These are phyloP conservation scores for Medicago arabica DNA, from an alignment of 306 rosid species.

Conservation along the genomic window DNA sequence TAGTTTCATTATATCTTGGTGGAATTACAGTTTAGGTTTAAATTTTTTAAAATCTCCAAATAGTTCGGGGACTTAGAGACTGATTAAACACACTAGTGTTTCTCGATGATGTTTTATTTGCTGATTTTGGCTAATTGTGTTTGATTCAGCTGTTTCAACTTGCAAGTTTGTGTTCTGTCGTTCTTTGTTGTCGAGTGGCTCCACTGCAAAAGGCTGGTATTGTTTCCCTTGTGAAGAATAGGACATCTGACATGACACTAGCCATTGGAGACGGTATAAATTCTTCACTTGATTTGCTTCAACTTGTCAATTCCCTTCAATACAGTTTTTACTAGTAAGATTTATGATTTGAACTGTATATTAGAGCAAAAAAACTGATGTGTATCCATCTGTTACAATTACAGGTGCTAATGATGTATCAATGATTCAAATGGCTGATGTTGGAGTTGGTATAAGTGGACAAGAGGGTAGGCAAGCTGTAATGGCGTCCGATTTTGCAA, in stretches of 20 bases:
- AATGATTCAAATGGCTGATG: constrained; percentile 99
- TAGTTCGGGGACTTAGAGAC: too few relatives aligned
- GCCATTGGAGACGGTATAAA: constrained; percentile 93
- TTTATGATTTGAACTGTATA: background rate
- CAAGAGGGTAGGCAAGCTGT: constrained; percentile 99
- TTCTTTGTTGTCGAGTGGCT: constrained; percentile 98
- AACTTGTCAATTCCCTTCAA: constrained; percentile 2
- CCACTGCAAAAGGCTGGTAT: constrained; percentile 96
- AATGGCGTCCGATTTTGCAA: constrained; percentile 96
- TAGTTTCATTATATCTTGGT: constrained; percentile 38
- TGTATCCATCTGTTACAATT: constrained; percentile 34
- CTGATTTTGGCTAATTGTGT: constrained; percentile 43
- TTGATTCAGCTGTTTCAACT: constrained; percentile 74
- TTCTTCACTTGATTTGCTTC: constrained; percentile 4
- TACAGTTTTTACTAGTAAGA: background rate
- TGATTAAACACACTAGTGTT: background rate
- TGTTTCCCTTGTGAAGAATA: constrained; percentile 80
- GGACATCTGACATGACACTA: constrained; percentile 90
- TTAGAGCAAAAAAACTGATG: background rate
- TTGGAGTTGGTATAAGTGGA: constrained; percentile 98
- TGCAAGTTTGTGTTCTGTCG: constrained; percentile 78
- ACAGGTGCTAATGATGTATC: constrained; percentile 98
- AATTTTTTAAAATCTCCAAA: background rate
- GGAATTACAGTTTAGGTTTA: background rate
- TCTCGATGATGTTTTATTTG: constrained; percentile 27